Base-by-base conservation (phyloP, 176 grass and related monocot genomes). In the Hordeum marinum region DNA sequence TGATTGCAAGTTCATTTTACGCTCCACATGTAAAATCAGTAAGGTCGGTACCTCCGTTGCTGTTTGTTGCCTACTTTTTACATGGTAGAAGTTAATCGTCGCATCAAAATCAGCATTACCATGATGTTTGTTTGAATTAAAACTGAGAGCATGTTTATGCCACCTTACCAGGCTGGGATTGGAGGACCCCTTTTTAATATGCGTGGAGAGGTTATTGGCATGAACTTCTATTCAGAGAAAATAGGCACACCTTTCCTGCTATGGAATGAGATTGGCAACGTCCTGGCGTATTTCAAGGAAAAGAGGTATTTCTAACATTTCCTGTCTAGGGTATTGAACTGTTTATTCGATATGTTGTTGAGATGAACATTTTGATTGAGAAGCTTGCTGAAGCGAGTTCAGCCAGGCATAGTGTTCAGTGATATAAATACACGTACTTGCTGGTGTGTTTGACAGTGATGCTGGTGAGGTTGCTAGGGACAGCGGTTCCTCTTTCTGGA, bases 201-300 rank as follows among this genome's bases (percentile, higher is more conserved):
- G 9, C 32, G 67, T 4, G 83, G 63, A 52, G 67, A 85, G 2
- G 9, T 85, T 58, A 5, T 68, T 57, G 72, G 73, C 15, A 85
- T 78, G 81, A 83, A 46, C 58, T 83, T 63, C 25, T 67, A 85
- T 40, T 36, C 26, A 6, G 66, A 14, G n/a, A 37, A 84, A 57
- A 29, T 78, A 68, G 63, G 36, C 11, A 57, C 74, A 12, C 61
- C 61, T 6, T 77, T 26, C 21, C 18, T 85, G 9, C 26, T 41
- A 77, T 57, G 83, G 61, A 21, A 54, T 3, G n/a, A n/a, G 42
- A 76, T 68, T 46, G 13, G 4, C 5, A 11, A 7, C 4, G 1
- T 59, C 18, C 37, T 77, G 31, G 15, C n/a, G 7, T 20, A 50
- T 85, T 78, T 78, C 31, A 12, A 85, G 73, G 34, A 12, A 39